Conservation (phyloP, 2,329 filamentous ascomycete species). For the Claviceps sp. region DNA sequence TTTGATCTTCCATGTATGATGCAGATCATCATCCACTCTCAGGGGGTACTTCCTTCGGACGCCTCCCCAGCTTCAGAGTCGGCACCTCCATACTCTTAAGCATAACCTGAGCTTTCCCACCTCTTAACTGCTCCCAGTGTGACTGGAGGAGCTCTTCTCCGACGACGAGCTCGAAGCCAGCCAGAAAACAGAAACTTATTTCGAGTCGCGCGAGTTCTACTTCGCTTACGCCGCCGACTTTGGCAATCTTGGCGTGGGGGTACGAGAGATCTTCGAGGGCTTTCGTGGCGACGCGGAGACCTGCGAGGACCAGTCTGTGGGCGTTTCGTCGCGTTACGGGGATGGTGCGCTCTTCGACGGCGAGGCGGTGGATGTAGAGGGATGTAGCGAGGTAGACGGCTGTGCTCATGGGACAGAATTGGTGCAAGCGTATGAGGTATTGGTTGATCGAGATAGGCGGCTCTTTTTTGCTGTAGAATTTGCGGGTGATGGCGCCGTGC, state of each 20-base stretch:
- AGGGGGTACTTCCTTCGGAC: slow-evolving; percentile 6
- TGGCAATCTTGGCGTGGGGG: slow-evolving; percentile 68
- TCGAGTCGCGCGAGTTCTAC: slow-evolving; percentile 72
- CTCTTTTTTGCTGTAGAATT: slow-evolving; percentile 82
- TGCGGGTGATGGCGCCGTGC: slow-evolving; percentile 73
- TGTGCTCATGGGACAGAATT: slow-evolving; percentile 85
- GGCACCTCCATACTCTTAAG: slow-evolving; percentile 16
- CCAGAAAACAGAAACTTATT: slow-evolving; percentile 76
- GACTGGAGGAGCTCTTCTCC: slow-evolving; percentile 17
- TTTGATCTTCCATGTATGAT: too few relatives aligned
- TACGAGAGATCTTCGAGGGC: slow-evolving; percentile 87
- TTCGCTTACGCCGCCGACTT: slow-evolving; percentile 78
- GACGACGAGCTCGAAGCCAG: slow-evolving; percentile 67
- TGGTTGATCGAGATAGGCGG: slow-evolving; percentile 73
- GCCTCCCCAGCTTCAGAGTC: slow-evolving; percentile 14
- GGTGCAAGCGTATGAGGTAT: slow-evolving; percentile 76
- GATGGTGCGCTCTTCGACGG: slow-evolving; percentile 63
- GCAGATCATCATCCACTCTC: background rate
- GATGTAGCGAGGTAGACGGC: slow-evolving; percentile 86
- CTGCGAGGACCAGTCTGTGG: slow-evolving; percentile 74
- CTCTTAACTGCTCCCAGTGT: slow-evolving; percentile 21
- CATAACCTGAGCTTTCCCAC: slow-evolving; percentile 15
- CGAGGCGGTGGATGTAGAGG: slow-evolving; percentile 73
- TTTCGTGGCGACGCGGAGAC: slow-evolving; percentile 81
- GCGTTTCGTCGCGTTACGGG: slow-evolving; percentile 73